phyloP scores from a whole-genome alignment of 1,284 basidiomycete species.

The Sporisorium exsertum region DNA sequence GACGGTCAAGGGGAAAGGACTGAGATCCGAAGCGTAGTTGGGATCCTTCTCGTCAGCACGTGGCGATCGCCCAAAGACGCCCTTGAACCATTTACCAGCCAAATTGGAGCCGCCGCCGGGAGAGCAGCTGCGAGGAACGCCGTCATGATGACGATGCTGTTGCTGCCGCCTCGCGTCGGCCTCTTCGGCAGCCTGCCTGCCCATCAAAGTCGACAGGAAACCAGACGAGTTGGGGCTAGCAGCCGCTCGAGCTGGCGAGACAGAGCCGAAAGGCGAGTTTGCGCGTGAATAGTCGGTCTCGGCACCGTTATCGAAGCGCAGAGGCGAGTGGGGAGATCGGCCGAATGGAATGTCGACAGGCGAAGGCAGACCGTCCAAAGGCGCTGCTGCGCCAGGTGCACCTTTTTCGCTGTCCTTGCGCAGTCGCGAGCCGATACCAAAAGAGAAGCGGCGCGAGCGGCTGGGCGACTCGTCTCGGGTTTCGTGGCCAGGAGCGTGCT shows the following conservation, averaged over 20 bases:
- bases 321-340: conserved; percentile 29
- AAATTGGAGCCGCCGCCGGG: conserved; percentile 31
- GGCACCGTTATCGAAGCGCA: conserved; percentile 19
- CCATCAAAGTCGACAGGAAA: conserved; percentile 35
- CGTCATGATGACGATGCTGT: conserved; percentile 5
- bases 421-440: conserved; percentile 18
- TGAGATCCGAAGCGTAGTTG: conserved; percentile 16
- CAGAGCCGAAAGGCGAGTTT: conserved; percentile 52
- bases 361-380: conserved; percentile 49
- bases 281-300: conserved; percentile 48
- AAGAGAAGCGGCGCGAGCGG: conserved; percentile 39
- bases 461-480: conserved; percentile 23
- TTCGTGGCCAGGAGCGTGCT: conserved; percentile 11
- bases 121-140: conserved; percentile 23
- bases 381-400: conserved; percentile 19
- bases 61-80: conserved; percentile 56
- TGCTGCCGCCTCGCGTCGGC: conserved; percentile 5
- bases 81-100: conserved; percentile 56
- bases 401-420: conserved; percentile 23
- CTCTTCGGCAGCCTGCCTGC: conserved; percentile 10
- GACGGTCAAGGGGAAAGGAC: not conserved
- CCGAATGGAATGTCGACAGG: conserved; percentile 52
- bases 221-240: conserved; percentile 39
- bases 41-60: conserved; percentile 39
- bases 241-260: conserved; percentile 31